These are phyloP conservation scores for Xylariaceae sp. DNA, from an alignment of 2,329 filamentous ascomycete genomes.

Conservation along the genomic window DNA sequence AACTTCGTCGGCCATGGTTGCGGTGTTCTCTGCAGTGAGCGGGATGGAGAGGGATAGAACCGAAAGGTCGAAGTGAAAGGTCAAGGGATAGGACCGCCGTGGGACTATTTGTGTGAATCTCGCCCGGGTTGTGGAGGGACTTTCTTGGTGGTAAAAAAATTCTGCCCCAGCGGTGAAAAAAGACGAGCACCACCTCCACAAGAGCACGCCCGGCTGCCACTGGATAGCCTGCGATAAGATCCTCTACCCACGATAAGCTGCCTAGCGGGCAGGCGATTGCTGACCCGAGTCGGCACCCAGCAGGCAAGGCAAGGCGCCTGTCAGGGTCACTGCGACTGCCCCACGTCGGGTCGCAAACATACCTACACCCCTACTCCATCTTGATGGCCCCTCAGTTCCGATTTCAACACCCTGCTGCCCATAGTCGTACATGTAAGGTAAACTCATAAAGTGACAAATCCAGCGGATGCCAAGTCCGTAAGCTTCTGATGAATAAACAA, in stretches of 20 bases:
- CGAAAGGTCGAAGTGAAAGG: conserved; percentile 16
- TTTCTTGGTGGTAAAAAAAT: conserved; percentile 19
- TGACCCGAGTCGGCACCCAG: too few species aligned
- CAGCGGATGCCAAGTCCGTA: too few species aligned
- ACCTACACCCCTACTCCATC: too few species aligned
- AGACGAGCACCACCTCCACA: conserved; percentile 19
- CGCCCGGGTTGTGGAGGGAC: conserved; percentile 21
- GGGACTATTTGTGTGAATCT: conserved; percentile 21
- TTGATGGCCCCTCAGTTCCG: too few species aligned
- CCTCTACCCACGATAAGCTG: not conserved
- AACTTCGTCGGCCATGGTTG: conserved; percentile 87
- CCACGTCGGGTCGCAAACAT: too few species aligned
- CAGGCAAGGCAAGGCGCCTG: too few species aligned
- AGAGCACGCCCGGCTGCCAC: conserved; percentile 3
- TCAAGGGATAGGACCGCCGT: conserved; percentile 16
- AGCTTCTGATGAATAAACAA: too few species aligned
- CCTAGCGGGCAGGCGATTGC: not conserved
- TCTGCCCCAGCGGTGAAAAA: conserved; percentile 23
- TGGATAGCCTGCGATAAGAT: conserved; percentile 16
- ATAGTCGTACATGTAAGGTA: too few species aligned
- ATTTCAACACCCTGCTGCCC: too few species aligned
- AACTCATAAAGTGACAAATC: too few species aligned
- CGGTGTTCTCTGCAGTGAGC: conserved; percentile 17
- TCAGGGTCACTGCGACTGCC: too few species aligned
- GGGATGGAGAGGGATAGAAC: conserved; percentile 16